Base-by-base conservation (phyloP, 257 asterid genomes). In the Rauvolfia tetraphylla region DNA sequence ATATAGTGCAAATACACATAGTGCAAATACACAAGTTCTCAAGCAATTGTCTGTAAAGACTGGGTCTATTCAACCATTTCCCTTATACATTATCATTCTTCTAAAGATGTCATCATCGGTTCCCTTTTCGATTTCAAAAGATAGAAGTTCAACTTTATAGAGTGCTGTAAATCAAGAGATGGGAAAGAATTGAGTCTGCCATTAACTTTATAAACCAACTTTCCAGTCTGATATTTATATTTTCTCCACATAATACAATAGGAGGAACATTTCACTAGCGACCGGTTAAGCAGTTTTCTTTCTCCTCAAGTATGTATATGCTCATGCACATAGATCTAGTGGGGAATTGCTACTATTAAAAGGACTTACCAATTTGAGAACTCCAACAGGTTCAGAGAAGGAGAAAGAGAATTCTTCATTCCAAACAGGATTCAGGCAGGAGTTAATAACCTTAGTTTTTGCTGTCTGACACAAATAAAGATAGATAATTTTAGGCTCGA, bases 401-500 rank as follows among this genome's bases (percentile, higher is more conserved):
- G 88, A 34, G 85, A 86, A 83, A 67, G 75, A 76, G 53, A 86
- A 81, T 66, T 86, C 90, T 80, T 86, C 88, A 76, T 86, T 86
- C 90, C 90, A 86, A 61, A 79, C 81, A 67, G 90, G 90, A 81
- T 86, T 82, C 39, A 86, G 88, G 76, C 85, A 80, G 80, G 85
- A 63, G 34, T 73, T 84, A 80, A 82, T 82, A 65, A 84, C 87
- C 75, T 84, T 84, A 74, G 90, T 86, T 78, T 86, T 86, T 67
- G 79, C 81, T 33, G 83, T 84, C 90, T 86, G 83, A 62, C 71
- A 73, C 27, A 82, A 74, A 56, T 14, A 56, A 67, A 69, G 44
- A 44, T 38, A 46, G 12, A 38, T n/a, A 27, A 46, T 20, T 75
- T n/a, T 14, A 46, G 15, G 25, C 48, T 73, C 67, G 53, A 48